Base-by-base conservation (phyloP, 176 grass and related monocot species). In the Luzula sylvatica region DNA sequence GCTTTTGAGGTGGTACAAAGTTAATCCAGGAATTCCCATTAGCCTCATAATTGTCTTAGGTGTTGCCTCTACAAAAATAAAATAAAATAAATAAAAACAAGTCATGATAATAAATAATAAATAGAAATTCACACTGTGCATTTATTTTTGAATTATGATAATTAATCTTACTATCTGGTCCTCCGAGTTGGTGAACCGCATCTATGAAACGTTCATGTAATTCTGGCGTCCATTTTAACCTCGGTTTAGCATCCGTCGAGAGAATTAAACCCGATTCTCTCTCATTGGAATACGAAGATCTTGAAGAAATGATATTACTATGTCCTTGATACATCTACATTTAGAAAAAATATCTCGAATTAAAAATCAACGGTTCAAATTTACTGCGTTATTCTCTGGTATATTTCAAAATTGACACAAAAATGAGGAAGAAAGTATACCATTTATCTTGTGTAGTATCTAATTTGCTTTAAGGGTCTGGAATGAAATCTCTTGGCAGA, bases 1-100 rank as follows among this genome's bases (percentile, higher is more conserved):
- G 8, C 89, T 95, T 70, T 95, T 95, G 9, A 95, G 89, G 73
- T 95, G 89, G 59, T 95, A 95, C 12, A 95, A 50, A 49, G 89
- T 95, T 50, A 95, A 47, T 50, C 83, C 89, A 32, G 89, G 73
- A 73, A 95, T 84, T 20, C 89, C 89, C 89, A 95, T 88, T 15
- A 85, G 66, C 55, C 63, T 82, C 83, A 88, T 95, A 69, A 95
- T 78, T 30, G 89, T 69, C 69, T 95, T 95, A 0, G 89, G 89
- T 11, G 89, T 95, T 45, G 89, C 89, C 67, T 85, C 89, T 95
- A 78, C 52, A 72, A 30, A 26, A 52, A 29, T 77, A 54, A 14
- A 19, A 45, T 26, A 46, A 46, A 55, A 55, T 7, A 53, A 15
- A 26, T 18, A 27, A 3, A 27, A 21, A 1, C 8, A 1, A 23